These are phyloP conservation scores for Magnolia officinalis DNA, from an alignment of 164 flowering plant species.

Conservation along the genomic window DNA sequence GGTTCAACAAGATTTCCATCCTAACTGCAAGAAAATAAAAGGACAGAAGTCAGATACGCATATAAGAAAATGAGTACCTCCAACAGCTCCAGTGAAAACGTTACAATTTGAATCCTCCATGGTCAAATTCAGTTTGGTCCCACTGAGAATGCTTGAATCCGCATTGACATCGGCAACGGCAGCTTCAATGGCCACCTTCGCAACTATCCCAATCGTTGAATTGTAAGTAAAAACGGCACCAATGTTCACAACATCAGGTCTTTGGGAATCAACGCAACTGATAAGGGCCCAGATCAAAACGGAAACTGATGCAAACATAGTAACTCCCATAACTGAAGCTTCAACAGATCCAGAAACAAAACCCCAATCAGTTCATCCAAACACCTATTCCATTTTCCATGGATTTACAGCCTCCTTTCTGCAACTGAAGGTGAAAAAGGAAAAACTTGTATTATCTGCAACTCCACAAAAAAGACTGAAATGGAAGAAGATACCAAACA, in stretches of 20 bases:
- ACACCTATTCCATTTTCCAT: background rate
- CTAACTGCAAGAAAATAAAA: background rate
- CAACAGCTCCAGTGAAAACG: constrained; percentile 59
- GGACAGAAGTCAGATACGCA: background rate
- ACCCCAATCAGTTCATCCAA: constrained; percentile 7
- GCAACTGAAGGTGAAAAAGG: background rate
- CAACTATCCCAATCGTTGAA: constrained; percentile 77
- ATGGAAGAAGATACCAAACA: background rate
- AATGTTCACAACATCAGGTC: constrained; percentile 49
- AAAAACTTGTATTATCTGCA: constrained; percentile 2
- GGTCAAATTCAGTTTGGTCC: constrained; percentile 44
- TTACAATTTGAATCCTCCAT: constrained; percentile 48
- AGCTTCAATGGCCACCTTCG: constrained; percentile 55
- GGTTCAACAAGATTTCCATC: background rate
- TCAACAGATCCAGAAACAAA: background rate
- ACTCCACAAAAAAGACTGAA: background rate
- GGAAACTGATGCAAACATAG: constrained; percentile 8
- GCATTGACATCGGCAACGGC: constrained; percentile 64
- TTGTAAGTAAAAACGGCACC: constrained; percentile 66
- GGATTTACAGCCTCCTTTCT: background rate
- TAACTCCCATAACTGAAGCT: constrained; percentile 18
- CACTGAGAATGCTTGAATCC: constrained; percentile 48
- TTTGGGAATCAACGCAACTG: constrained; percentile 29
- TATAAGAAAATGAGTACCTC: constrained; percentile 34
- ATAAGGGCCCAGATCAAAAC: constrained; percentile 27